These are phyloP conservation scores for Candida maesae DNA, from an alignment of 805 yeast species.

Conservation along the genomic window DNA sequence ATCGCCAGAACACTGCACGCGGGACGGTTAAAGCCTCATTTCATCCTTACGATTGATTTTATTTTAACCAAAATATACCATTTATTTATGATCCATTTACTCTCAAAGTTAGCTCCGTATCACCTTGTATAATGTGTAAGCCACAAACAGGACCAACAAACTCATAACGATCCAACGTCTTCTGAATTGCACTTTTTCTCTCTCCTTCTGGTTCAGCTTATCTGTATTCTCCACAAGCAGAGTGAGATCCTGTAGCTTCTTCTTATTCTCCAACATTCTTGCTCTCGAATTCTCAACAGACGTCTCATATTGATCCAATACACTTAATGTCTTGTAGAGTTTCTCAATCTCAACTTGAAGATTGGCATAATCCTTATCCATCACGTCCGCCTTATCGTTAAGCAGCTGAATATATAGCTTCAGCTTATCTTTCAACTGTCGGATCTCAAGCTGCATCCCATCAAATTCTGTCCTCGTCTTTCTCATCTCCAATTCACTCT, in stretches of 20 bases:
- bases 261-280: slow-evolving; percentile 11
- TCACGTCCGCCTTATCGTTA: background rate
- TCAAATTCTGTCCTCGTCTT: slow-evolving; percentile 5
- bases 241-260: slow-evolving; percentile 12
- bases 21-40: too few relatives aligned
- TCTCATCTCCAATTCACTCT: slow-evolving; percentile 5
- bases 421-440: slow-evolving; percentile 6
- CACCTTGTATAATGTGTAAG: background rate
- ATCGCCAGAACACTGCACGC: too few relatives aligned
- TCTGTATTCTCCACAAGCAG: slow-evolving; percentile 12
- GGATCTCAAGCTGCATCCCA: slow-evolving; percentile 6
- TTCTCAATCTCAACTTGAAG: slow-evolving; percentile 9
- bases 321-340: slow-evolving; percentile 10
- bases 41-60: too few relatives aligned
- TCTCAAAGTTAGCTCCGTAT: background rate
- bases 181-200: slow-evolving; percentile 6
- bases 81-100: background rate
- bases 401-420: slow-evolving; percentile 1
- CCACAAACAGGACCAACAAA: background rate
- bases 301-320: slow-evolving; percentile 12
- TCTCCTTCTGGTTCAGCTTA: slow-evolving; percentile 1
- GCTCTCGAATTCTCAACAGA: slow-evolving; percentile 9
- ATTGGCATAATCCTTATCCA: slow-evolving; percentile 7
- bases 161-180: slow-evolving; percentile 3
- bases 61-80: too few relatives aligned